These are phyloP conservation scores for Vitis amurensis DNA, from an alignment of 164 flowering plant genomes.

Conservation along the genomic window DNA sequence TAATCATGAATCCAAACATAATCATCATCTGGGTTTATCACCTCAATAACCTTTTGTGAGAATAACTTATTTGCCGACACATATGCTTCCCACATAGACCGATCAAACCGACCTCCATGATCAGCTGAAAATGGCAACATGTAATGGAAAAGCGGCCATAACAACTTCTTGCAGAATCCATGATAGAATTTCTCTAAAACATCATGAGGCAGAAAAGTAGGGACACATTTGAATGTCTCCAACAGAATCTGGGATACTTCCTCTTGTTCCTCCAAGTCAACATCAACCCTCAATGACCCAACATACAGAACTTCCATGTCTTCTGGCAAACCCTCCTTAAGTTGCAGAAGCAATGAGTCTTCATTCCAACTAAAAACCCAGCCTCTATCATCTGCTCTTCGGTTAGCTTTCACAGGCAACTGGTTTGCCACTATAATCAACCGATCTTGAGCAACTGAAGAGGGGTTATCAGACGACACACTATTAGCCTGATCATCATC, in stretches of 20 bases:
- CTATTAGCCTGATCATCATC: constrained; percentile 39
- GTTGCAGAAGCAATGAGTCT: constrained; percentile 37
- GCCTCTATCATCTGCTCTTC: constrained; percentile 31
- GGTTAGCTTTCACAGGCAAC: constrained; percentile 35
- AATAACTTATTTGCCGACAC: constrained; percentile 49
- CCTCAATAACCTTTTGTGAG: constrained; percentile 45
- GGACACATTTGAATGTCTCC: constrained; percentile 46
- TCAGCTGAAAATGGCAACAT: constrained; percentile 48
- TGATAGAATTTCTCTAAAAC: constrained; percentile 32
- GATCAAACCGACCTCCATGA: constrained; percentile 42
- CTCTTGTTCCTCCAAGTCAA: constrained; percentile 45
- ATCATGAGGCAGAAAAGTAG: constrained; percentile 43
- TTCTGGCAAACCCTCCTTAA: constrained; percentile 44
- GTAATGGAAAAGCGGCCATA: constrained; percentile 57
- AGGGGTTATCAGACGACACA: constrained; percentile 32
- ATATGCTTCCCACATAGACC: constrained; percentile 53
- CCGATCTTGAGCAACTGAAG: constrained; percentile 31
- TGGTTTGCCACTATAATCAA: constrained; percentile 50
- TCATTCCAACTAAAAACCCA: constrained; percentile 50
- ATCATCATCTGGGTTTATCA: constrained; percentile 49
- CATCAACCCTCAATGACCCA: constrained; percentile 39
- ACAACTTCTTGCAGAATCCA: constrained; percentile 46
- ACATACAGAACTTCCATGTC: constrained; percentile 48
- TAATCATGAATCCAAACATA: constrained; percentile 58
- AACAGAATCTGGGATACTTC: constrained; percentile 37